Percentiles rank a stretch among this genome's conserved stretches.
phyloP scores from a whole-genome alignment of 2,329 filamentous ascomycete genomes.

The Penicillium vulpinum region DNA sequence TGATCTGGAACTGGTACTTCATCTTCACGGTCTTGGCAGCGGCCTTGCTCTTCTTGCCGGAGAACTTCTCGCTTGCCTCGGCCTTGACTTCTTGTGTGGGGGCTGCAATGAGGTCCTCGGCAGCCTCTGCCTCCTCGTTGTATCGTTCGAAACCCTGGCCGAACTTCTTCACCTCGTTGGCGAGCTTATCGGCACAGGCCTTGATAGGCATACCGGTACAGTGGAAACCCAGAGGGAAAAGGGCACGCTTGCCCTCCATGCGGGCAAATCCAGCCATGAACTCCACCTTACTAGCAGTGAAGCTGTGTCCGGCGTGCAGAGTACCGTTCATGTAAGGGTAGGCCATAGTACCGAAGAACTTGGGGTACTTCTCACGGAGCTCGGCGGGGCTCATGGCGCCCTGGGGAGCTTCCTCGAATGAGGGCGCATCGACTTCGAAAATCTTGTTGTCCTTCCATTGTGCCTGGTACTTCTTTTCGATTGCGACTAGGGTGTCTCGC shows the following conservation, averaged over 20 bases:
- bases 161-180: constrained; percentile 84
- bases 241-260: constrained; percentile 82
- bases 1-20: constrained; percentile 96
- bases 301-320: constrained; percentile 87
- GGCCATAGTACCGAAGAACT: constrained; percentile 83
- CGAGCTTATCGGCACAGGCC: constrained; percentile 92
- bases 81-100: constrained; percentile 69
- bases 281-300: constrained; percentile 90
- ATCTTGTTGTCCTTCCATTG: constrained; percentile 75
- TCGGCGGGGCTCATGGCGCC: constrained; percentile 71
- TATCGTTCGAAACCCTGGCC: constrained; percentile 82
- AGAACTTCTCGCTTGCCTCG: constrained; percentile 81
- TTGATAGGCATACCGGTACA: constrained; percentile 98
- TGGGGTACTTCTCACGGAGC: constrained; percentile 77
- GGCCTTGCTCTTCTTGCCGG: constrained; percentile 88
- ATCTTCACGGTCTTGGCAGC: constrained; percentile 85
- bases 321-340: constrained; percentile 85
- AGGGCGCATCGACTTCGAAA: constrained; percentile 85
- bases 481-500: constrained; percentile 34
- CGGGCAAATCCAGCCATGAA: constrained; percentile 83
- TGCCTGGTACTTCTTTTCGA: constrained; percentile 88
- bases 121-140: constrained; percentile 60
- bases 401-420: constrained; percentile 72
- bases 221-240: constrained; percentile 94
- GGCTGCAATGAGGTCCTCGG: constrained; percentile 54